Percentiles rank a stretch among this genome's conserved stretches.
These are phyloP conservation scores for Trichoderma asperellum DNA, from an alignment of 2,329 filamentous ascomycete species.

Conservation along the genomic window DNA sequence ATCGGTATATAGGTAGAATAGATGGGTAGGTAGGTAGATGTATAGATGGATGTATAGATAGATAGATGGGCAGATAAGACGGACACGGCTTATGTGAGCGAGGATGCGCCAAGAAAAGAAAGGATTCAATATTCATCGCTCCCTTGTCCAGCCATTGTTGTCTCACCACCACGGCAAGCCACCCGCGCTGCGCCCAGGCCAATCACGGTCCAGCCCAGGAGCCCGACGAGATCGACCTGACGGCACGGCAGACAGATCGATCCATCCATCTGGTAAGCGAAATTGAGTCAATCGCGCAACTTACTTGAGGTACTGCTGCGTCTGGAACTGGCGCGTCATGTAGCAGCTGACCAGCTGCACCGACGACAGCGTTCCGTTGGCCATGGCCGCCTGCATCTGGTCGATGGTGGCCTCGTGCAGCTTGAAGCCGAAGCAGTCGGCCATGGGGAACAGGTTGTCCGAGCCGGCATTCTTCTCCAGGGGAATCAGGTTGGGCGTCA, in stretches of 20 bases:
- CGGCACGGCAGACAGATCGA: slow-evolving; percentile 4
- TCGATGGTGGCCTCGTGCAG: slow-evolving; percentile 73
- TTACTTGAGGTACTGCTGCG: slow-evolving; percentile 67
- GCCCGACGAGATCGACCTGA: background rate
- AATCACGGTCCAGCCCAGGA: background rate
- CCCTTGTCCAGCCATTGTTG: background rate
- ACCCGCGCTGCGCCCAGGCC: background rate
- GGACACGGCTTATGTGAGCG: background rate
- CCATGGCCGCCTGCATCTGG: slow-evolving; percentile 64
- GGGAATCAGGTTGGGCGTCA: slow-evolving; percentile 41
- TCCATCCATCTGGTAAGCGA: background rate
- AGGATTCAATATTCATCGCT: background rate
- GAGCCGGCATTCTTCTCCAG: slow-evolving; percentile 44
- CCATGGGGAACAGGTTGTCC: slow-evolving; percentile 62
- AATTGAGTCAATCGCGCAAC: slow-evolving; percentile 27
- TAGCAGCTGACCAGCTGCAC: slow-evolving; percentile 66
- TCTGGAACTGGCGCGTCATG: slow-evolving; percentile 62
- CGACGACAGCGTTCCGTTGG: slow-evolving; percentile 57
- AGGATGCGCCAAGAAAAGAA: background rate
- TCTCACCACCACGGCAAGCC: slow-evolving; percentile 8
- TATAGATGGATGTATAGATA: background rate
- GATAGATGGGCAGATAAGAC: too few species aligned
- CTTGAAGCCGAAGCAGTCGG: slow-evolving; percentile 59
- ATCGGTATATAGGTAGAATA: too few species aligned
- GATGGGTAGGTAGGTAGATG: too few species aligned